Percentiles rank a stretch among this genome's conserved stretches.
Evolutionary conservation across 768 basidiomycete genomes (phyloP).

Genomic region (Pleurotus tuoliensis): DNA sequence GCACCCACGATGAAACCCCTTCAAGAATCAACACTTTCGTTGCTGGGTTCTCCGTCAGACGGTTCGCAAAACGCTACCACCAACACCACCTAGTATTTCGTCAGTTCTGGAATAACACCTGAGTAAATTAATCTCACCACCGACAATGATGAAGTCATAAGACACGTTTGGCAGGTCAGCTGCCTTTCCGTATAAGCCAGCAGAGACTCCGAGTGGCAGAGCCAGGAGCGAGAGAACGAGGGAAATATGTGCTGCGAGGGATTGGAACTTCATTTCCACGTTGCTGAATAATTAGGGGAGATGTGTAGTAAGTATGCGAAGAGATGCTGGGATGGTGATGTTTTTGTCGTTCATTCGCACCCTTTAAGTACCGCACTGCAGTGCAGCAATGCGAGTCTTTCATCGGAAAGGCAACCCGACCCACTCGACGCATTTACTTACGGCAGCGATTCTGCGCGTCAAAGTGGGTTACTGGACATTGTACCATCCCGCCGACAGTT

Average conservation of each 20-base stretch:
- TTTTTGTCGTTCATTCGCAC: no score
- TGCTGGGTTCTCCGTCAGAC: slow-evolving; percentile 5
- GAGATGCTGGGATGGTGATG: background rate
- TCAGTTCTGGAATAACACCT: background rate
- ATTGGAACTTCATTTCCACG: background rate
- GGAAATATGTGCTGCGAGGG: background rate
- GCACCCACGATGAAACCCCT: background rate
- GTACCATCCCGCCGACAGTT: no score
- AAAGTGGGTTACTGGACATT: no score
- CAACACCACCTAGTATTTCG: slow-evolving; percentile 3
- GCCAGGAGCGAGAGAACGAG: background rate
- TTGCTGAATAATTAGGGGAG: background rate
- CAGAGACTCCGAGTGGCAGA: background rate
- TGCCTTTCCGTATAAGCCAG: background rate
- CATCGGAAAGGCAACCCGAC: no score
- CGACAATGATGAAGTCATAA: slow-evolving; percentile 11
- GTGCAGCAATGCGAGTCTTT: no score
- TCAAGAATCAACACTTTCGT: slow-evolving; percentile 5
- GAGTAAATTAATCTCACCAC: background rate
- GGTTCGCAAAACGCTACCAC: slow-evolving; percentile 7
- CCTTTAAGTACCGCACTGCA: no score
- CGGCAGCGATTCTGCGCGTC: no score
- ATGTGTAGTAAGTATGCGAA: background rate
- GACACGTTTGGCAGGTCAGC: background rate
- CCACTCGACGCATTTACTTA: no score